Evolutionary conservation across 1,139 yeast species (phyloP), one percentile per base, ranked within the genome.

Genomic region (Taphrina sp.): DNA sequence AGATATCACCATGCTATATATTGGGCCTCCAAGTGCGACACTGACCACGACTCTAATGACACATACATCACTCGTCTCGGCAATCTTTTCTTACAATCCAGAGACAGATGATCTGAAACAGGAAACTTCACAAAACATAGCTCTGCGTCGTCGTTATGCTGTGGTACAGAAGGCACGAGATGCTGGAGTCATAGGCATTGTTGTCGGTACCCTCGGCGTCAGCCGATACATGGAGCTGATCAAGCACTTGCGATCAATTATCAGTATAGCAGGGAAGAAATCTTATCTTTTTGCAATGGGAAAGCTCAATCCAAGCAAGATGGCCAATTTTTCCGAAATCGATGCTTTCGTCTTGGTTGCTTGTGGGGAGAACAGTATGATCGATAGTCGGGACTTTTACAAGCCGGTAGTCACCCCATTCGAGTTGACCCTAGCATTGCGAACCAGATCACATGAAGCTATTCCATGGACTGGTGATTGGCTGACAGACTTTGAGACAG

Each of bases 321-420:
- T 92, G 56, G 98, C 98, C 10, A 92, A 92, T 69, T 92, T 94
- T 67, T 97, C 90, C 61, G 82, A 82, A 19, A 79, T 92, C 16
- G 98, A 92, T 64, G 76, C 86, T 24, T 92, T 98, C 97, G 90
- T 95, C 65, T 80, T 92, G 16, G 71, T 92, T 20, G 98, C 98
- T 0, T 94, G 99, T 69, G 90, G 95, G 14, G 89, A 89, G 64
- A 92, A 95, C 58, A 97, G 98, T 3, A 83, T 92, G 17, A 82
- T 92, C 20, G 59, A 59, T 33, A 46, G 52, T 16, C 34, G 55
- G 23, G 96, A 90, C 60, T 92, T 84, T 66, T 88, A 81, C 72
- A 88, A 84, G 68, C 97, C 97, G 0, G 85, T 92, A 8, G 80
- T 92, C 12, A 92, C 98, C 0, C 98, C 98, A 0, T 92, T 86